These are phyloP conservation scores for Diaporthe sp. DNA, from an alignment of 2,329 filamentous ascomycete species.

Conservation along the genomic window DNA sequence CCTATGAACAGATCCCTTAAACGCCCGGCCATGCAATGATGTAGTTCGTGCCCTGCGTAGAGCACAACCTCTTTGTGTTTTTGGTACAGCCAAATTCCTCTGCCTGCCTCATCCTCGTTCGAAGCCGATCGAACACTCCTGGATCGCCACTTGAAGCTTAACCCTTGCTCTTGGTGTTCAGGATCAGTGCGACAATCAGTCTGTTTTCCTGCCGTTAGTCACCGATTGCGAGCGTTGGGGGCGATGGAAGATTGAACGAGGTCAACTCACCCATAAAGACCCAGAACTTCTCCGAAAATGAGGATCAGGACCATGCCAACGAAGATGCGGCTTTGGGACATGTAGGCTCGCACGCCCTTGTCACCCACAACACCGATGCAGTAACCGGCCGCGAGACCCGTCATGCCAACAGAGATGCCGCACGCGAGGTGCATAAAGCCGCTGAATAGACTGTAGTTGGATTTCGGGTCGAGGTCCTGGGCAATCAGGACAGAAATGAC, in stretches of 20 bases:
- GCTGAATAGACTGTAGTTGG: constrained; percentile 86
- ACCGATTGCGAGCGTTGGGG: neutral
- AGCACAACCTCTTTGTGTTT: constrained; percentile 27
- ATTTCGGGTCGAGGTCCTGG: constrained; percentile 82
- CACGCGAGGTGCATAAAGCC: constrained; percentile 95
- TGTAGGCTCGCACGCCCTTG: constrained; percentile 92
- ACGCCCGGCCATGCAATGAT: constrained; percentile 42
- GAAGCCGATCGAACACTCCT: neutral
- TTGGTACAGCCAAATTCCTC: constrained; percentile 37
- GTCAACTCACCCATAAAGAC: constrained; percentile 87
- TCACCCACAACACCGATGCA: constrained; percentile 97
- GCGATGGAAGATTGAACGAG: neutral
- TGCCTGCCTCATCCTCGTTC: neutral
- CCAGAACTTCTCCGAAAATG: constrained; percentile 98
- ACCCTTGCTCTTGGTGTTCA: constrained; percentile 87
- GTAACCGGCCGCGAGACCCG: constrained; percentile 94
- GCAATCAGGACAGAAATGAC: constrained; percentile 97
- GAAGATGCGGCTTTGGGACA: constrained; percentile 95
- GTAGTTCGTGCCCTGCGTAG: constrained; percentile 7
- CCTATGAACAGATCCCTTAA: constrained; percentile 37
- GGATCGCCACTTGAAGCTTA: constrained; percentile 47
- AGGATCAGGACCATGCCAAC: constrained; percentile 99
- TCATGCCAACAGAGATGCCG: constrained; percentile 90
- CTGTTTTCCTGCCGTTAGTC: constrained; percentile 58
- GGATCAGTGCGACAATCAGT: constrained; percentile 91